phyloP scores from a whole-genome alignment of 495 filamentous ascomycete genomes.

The Penicillium salamii region DNA sequence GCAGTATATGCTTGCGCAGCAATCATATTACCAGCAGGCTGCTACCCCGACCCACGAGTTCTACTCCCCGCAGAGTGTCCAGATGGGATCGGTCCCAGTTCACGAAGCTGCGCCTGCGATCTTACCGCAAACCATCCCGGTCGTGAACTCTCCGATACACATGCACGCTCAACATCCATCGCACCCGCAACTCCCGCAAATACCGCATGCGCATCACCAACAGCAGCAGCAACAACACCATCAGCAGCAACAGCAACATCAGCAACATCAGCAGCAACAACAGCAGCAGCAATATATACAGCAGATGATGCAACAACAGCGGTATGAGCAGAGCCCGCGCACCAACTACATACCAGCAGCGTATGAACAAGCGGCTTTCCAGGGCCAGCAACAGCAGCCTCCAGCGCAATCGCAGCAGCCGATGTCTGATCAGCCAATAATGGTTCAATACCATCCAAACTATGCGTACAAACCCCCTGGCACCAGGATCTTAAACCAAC shows the following conservation, averaged over 20 bases:
- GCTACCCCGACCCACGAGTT: slow-evolving; percentile 39
- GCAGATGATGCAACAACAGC: slow-evolving; percentile 34
- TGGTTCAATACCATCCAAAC: slow-evolving; percentile 38
- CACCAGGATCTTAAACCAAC: slow-evolving; percentile 38
- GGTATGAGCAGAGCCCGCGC: slow-evolving; percentile 35
- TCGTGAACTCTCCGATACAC: slow-evolving; percentile 30
- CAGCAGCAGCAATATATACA: slow-evolving; percentile 19
- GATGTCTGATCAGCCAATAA: slow-evolving; percentile 34
- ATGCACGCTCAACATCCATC: slow-evolving; percentile 36
- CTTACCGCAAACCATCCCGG: slow-evolving; percentile 27
- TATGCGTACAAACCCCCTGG: slow-evolving; percentile 38
- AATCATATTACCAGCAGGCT: slow-evolving; percentile 38
- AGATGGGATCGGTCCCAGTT: slow-evolving; percentile 30
- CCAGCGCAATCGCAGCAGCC: slow-evolving; percentile 9
- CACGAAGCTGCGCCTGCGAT: slow-evolving; percentile 31
- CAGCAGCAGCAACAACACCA: slow-evolving; percentile 30
- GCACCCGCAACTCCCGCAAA: slow-evolving; percentile 26
- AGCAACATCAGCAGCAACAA: slow-evolving; percentile 27
- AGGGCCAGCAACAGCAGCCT: slow-evolving; percentile 12
- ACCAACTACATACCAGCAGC: slow-evolving; percentile 37
- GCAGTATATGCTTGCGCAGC: slow-evolving; percentile 41
- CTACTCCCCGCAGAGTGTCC: slow-evolving; percentile 35
- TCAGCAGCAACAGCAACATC: slow-evolving; percentile 23
- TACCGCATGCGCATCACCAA: slow-evolving; percentile 26
- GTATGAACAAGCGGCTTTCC: slow-evolving; percentile 31